These are phyloP conservation scores for Hymenoscyphus repandus DNA, from an alignment of 2,329 filamentous ascomycete genomes.

Conservation along the genomic window DNA sequence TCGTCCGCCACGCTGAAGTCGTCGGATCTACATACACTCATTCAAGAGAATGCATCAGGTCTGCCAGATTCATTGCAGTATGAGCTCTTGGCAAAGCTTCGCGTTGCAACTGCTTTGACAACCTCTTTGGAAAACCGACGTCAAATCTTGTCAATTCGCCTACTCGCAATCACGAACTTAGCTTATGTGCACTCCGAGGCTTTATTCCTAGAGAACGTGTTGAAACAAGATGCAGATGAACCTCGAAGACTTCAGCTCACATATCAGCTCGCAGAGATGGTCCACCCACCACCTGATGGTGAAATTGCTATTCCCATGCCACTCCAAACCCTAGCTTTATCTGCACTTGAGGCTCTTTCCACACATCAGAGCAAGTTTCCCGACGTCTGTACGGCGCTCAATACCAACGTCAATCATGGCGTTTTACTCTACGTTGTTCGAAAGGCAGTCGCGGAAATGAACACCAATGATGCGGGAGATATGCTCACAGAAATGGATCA, in stretches of 20 bases:
- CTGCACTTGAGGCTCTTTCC: slow-evolving; percentile 81
- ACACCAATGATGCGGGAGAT: slow-evolving; percentile 52
- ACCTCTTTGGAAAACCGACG: slow-evolving; percentile 62
- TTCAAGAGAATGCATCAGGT: slow-evolving; percentile 52
- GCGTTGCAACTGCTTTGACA: slow-evolving; percentile 75
- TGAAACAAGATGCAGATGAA: slow-evolving; percentile 84
- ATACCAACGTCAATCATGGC: slow-evolving; percentile 93
- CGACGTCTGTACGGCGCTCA: slow-evolving; percentile 86
- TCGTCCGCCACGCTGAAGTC: slow-evolving; percentile 48
- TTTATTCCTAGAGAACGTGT: slow-evolving; percentile 78
- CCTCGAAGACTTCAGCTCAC: slow-evolving; percentile 83
- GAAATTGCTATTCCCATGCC: slow-evolving; percentile 63
- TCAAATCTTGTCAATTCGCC: slow-evolving; percentile 70
- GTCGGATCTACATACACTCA: slow-evolving; percentile 50
- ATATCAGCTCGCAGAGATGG: slow-evolving; percentile 86
- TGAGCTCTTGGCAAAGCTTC: slow-evolving; percentile 77
- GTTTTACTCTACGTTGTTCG: slow-evolving; percentile 89
- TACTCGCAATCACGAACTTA: slow-evolving; percentile 85
- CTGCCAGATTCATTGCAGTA: slow-evolving; percentile 72
- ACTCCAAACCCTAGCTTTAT: slow-evolving; percentile 77
- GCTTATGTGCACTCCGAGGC: slow-evolving; percentile 82
- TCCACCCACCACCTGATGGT: slow-evolving; percentile 73
- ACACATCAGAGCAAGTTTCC: slow-evolving; percentile 69
- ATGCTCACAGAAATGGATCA: slow-evolving; percentile 68
- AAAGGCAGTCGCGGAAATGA: slow-evolving; percentile 82